Conservation (phyloP, 2,329 filamentous ascomycete species). For the Penicillium sp. region DNA sequence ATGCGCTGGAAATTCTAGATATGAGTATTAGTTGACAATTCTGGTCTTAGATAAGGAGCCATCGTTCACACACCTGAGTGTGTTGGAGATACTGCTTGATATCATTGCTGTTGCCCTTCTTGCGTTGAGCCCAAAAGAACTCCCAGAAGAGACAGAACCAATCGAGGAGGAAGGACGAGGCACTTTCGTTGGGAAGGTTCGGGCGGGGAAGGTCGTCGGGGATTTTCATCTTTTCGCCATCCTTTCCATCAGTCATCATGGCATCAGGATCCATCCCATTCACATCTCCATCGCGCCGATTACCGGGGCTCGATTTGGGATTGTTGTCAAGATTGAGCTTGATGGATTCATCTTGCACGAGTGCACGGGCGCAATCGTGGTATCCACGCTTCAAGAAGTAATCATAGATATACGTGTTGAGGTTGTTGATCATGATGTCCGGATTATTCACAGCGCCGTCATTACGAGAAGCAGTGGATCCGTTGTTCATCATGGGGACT, state of each 20-base stretch:
- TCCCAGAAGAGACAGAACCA: constrained; percentile 99
- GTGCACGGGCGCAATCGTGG: constrained; percentile 73
- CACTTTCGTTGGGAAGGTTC: constrained; percentile 55
- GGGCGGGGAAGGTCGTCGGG: constrained; percentile 71
- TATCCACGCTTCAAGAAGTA: constrained; percentile 81
- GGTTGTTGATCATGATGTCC: constrained; percentile 40
- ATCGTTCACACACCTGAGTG: constrained; percentile 63
- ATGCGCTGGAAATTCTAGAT: constrained; percentile 61
- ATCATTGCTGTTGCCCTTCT: constrained; percentile 59
- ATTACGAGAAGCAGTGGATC: constrained; percentile 44
- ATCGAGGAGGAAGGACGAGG: constrained; percentile 83
- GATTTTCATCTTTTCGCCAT: constrained; percentile 68
- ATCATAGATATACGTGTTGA: constrained; percentile 67
- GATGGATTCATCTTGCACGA: constrained; percentile 60
- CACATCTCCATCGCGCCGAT: constrained; percentile 64
- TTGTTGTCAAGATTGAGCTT: constrained; percentile 56
- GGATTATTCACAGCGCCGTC: constrained; percentile 40
- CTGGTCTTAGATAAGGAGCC: constrained; percentile 1
- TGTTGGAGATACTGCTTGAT: constrained; percentile 75
- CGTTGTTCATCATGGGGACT: constrained; percentile 54
- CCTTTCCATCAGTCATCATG: constrained; percentile 81
- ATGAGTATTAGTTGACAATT: constrained; percentile 16
- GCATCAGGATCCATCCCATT: constrained; percentile 70
- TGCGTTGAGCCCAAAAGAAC: constrained; percentile 79
- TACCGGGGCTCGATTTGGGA: constrained; percentile 65